Percentiles rank a stretch among this genome's conserved stretches.
Conservation (phyloP, 2,329 filamentous ascomycete species). For the Ophiostoma fasciatum region DNA sequence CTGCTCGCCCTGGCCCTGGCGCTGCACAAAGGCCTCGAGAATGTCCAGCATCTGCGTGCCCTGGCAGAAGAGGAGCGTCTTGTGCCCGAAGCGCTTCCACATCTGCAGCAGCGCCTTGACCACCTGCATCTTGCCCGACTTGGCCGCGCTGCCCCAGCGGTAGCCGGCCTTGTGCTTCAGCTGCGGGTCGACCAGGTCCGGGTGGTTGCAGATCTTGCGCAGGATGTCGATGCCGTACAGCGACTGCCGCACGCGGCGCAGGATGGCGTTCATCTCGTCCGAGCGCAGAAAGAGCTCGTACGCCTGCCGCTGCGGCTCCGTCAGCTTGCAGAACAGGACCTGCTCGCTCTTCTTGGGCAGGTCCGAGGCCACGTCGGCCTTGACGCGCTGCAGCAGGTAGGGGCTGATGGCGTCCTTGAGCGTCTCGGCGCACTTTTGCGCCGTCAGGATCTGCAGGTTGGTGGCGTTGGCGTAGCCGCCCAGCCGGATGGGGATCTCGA, state of each 20-base stretch:
- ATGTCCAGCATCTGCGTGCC: slow-evolving; percentile 94
- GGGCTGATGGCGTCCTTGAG: slow-evolving; percentile 88
- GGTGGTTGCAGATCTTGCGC: slow-evolving; percentile 95
- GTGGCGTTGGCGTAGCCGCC: slow-evolving; percentile 93
- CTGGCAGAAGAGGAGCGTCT: slow-evolving; percentile 85
- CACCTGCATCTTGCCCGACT: slow-evolving; percentile 93
- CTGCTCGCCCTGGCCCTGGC: slow-evolving; percentile 28
- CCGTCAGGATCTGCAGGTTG: slow-evolving; percentile 86
- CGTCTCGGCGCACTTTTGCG: slow-evolving; percentile 84
- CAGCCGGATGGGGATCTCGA: slow-evolving; percentile 84
- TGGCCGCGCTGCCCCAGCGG: slow-evolving; percentile 59
- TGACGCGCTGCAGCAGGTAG: slow-evolving; percentile 82
- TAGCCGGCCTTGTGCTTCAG: slow-evolving; percentile 46
- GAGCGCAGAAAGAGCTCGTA: slow-evolving; percentile 74
- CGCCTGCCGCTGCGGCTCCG: slow-evolving; percentile 58
- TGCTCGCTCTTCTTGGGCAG: slow-evolving; percentile 92
- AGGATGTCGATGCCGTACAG: slow-evolving; percentile 84
- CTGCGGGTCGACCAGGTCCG: slow-evolving; percentile 61
- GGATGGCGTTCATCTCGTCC: slow-evolving; percentile 71
- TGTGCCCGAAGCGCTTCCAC: slow-evolving; percentile 84
- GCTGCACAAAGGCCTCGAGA: slow-evolving; percentile 63
- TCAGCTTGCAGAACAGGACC: slow-evolving; percentile 90
- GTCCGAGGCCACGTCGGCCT: slow-evolving; percentile 85
- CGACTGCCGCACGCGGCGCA: slow-evolving; percentile 59
- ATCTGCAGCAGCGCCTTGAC: slow-evolving; percentile 74